Evolutionary conservation across 495 filamentous ascomycete species (phyloP).

Genomic region (Aspergillus nidulans): DNA sequence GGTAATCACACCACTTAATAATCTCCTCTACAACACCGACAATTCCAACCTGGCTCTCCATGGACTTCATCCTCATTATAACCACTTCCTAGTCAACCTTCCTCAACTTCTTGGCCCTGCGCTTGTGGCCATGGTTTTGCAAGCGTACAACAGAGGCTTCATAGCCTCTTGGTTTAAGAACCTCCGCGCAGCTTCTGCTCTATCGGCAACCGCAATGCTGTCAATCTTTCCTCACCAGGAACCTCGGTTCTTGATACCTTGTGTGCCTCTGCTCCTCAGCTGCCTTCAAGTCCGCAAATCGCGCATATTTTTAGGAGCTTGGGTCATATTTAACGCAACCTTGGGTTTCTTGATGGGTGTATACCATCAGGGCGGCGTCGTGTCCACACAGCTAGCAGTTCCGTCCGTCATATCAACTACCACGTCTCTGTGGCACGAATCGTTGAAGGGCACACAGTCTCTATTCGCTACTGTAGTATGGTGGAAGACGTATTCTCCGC

Average conservation of each 20-base stretch:
- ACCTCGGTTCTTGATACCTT: constrained; percentile 86
- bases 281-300: constrained; percentile 68
- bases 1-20: constrained; percentile 85
- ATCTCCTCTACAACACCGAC: constrained; percentile 79
- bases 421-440: constrained; percentile 4
- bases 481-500: constrained; percentile 98
- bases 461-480: constrained; percentile 69
- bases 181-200: constrained; percentile 59
- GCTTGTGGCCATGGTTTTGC: constrained; percentile 57
- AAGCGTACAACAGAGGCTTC: constrained; percentile 48
- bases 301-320: constrained; percentile 58
- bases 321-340: constrained; percentile 78
- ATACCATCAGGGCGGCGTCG: constrained; percentile 91
- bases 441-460: constrained; percentile 32
- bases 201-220: constrained; percentile 74
- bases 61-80: constrained; percentile 87
- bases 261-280: constrained; percentile 81
- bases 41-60: constrained; percentile 78
- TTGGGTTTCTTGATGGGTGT: constrained; percentile 82
- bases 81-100: constrained; percentile 81
- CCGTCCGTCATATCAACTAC: constrained; percentile 31
- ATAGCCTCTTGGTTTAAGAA: constrained; percentile 49
- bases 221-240: constrained; percentile 92
- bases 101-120: constrained; percentile 90
- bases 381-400: constrained; percentile 68